Evolutionary conservation across 768 basidiomycete species (phyloP).

Genomic region (Boletus edulis): DNA sequence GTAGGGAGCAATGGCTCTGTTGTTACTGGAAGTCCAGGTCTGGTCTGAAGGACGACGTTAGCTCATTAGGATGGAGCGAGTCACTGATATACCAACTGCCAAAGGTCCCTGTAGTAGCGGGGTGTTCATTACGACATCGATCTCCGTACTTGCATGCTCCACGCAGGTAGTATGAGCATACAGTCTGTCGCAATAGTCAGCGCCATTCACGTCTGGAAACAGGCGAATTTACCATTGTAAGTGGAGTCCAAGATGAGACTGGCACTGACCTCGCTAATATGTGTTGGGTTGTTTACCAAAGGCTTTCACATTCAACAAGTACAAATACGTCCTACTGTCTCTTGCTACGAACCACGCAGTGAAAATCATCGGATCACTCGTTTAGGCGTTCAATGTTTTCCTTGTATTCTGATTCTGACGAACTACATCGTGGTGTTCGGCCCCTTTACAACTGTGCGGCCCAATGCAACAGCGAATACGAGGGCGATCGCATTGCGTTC

Average conservation of each 20-base stretch:
- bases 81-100: conserved; percentile 44
- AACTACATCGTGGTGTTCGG: too few relatives aligned
- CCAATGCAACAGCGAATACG: too few relatives aligned
- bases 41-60: conserved; percentile 32
- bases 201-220: background rate
- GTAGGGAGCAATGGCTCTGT: conserved; percentile 34
- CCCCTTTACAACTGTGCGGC: too few relatives aligned
- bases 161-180: conserved; percentile 62
- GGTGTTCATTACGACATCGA: conserved; percentile 67
- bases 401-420: background rate
- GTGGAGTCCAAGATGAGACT: background rate
- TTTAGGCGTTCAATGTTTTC: too few relatives aligned
- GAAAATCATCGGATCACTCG: too few relatives aligned
- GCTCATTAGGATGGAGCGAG: conserved; percentile 8
- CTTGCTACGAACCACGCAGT: background rate
- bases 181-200: conserved; percentile 36
- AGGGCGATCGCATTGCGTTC: too few relatives aligned
- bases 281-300: conserved; percentile 14
- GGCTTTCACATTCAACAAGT: conserved; percentile 13
- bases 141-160: conserved; percentile 67
- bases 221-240: conserved; percentile 15
- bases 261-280: background rate
- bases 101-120: conserved; percentile 39
- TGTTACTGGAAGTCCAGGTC: conserved; percentile 37
- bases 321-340: conserved; percentile 6